Evolutionary conservation across 2,329 filamentous ascomycete genomes (phyloP).

Genomic region (Aphanocladium album): DNA sequence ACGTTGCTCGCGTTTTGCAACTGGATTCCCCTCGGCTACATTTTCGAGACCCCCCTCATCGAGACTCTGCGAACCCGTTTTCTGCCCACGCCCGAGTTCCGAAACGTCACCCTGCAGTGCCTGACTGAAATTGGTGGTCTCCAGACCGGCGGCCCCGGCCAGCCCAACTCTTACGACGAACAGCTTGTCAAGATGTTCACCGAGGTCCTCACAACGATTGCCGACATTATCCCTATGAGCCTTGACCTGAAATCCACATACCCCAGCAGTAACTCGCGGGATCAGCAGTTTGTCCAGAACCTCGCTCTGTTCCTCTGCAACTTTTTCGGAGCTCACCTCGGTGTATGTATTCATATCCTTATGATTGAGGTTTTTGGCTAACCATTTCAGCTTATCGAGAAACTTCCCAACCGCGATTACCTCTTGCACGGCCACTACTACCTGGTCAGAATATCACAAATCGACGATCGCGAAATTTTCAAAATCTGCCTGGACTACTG

Average conservation of each 20-base stretch:
- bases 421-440: constrained; percentile 97
- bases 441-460: constrained; percentile 95
- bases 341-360: constrained; percentile 46
- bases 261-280: constrained; percentile 80
- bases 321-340: constrained; percentile 91
- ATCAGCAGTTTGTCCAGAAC: constrained; percentile 98
- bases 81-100: constrained; percentile 87
- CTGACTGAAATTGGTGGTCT: constrained; percentile 95
- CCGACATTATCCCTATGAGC: constrained; percentile 84
- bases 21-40: constrained; percentile 98
- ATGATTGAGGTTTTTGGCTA: constrained; percentile 7
- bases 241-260: constrained; percentile 91
- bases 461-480: constrained; percentile 98
- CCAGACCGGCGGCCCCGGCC: constrained; percentile 68
- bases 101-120: constrained; percentile 94
- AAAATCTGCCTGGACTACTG: constrained; percentile 99
- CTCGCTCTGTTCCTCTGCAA: constrained; percentile 93
- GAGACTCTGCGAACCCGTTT: constrained; percentile 91
- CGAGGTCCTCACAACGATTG: constrained; percentile 86
- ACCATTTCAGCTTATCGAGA: constrained; percentile 71
- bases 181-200: constrained; percentile 98
- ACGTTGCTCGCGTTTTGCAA: constrained; percentile 95
- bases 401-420: constrained; percentile 90
- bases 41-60: constrained; percentile 96
- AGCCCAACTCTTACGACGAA: constrained; percentile 77